phyloP scores from a whole-genome alignment of 2,329 filamentous ascomycete genomes.

The Sporothrix humicola region DNA sequence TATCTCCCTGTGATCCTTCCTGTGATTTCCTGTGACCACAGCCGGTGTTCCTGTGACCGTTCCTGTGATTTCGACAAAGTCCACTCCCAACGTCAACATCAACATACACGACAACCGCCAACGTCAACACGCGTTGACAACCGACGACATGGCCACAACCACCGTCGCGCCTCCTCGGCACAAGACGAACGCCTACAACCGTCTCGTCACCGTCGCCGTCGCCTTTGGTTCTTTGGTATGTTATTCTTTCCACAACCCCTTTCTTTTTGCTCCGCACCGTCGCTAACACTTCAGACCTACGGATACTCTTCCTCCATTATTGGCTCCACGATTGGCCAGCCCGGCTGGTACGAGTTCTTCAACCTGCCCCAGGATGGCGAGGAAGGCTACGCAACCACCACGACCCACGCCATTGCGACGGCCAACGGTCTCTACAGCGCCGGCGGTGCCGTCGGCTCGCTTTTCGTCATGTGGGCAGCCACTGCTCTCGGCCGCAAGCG shows the following conservation, averaged over 20 bases:
- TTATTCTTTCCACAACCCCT: neutral
- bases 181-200: conserved; percentile 43
- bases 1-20: conserved; percentile 28
- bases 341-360: conserved; percentile 58
- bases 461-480: conserved; percentile 58
- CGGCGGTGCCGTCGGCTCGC: conserved; percentile 53
- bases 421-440: conserved; percentile 43
- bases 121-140: neutral
- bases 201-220: conserved; percentile 46
- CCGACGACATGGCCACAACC: neutral
- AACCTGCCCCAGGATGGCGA: conserved; percentile 51
- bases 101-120: neutral
- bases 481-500: conserved; percentile 51
- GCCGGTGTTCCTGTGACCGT: conserved; percentile 15
- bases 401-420: conserved; percentile 54
- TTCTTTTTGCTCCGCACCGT: neutral
- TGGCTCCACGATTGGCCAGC: conserved; percentile 58
- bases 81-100: neutral
- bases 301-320: conserved; percentile 59
- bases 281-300: conserved; percentile 50
- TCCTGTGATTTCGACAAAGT: neutral
- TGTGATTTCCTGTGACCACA: conserved; percentile 26
- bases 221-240: conserved; percentile 46
- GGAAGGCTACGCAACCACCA: conserved; percentile 52
- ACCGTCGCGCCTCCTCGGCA: neutral